A percentile compares a stretch with the other conserved stretches of the same genome.
phyloP scores from a whole-genome alignment of 75 land plant genomes.

The Ceratopteris richardii region DNA sequence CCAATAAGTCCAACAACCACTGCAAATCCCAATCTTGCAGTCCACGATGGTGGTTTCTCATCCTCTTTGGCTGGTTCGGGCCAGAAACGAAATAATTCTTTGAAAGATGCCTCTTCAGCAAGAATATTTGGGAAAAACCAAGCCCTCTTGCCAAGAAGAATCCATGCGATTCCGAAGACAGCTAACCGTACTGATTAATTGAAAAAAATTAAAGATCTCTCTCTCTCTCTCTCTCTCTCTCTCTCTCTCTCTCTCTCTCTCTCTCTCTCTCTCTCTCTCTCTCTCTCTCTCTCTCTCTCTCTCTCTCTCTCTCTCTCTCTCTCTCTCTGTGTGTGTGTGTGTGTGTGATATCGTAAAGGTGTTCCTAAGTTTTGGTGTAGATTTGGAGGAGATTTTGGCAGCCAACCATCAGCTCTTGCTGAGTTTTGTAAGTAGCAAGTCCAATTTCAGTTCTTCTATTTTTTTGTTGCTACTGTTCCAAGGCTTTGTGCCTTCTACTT shows the following conservation, averaged over 20 bases:
- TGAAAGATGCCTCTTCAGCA: constrained; percentile 91
- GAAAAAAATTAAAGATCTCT: neutral
- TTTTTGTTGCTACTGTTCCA: no score
- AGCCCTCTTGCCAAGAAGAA: constrained; percentile 76
- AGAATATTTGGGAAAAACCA: constrained; percentile 98
- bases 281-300: constrained; percentile 3
- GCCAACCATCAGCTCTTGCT: no score
- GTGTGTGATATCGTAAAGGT: no score
- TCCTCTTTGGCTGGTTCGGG: constrained; percentile 77
- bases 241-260: constrained; percentile 8
- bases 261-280: constrained; percentile 3
- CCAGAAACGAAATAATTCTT: constrained; percentile 78
- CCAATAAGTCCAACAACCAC: constrained; percentile 42
- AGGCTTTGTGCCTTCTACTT: no score
- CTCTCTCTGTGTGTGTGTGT: no score
- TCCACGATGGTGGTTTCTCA: constrained; percentile 86
- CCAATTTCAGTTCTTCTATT: no score
- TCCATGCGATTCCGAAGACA: constrained; percentile 65
- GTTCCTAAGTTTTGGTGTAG: no score
- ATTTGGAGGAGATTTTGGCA: no score
- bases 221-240: constrained; percentile 8
- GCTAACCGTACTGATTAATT: constrained; percentile 40
- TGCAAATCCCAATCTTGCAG: constrained; percentile 68
- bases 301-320: constrained; percentile 3
- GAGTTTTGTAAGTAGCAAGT: no score